These are phyloP conservation scores for Coix lacrymajobi DNA, from an alignment of 176 grass and related monocot species.

Conservation along the genomic window DNA sequence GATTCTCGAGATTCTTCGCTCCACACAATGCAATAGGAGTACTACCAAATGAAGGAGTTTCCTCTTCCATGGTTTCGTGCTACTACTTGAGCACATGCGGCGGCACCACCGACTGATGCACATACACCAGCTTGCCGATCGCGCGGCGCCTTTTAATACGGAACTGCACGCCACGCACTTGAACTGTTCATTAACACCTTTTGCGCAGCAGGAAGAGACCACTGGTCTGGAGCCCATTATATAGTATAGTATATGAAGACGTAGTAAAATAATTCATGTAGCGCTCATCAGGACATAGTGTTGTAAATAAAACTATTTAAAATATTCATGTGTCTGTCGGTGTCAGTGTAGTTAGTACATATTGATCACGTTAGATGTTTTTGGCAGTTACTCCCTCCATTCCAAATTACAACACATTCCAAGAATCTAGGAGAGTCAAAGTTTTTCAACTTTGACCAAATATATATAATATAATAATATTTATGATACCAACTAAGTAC, in stretches of 20 bases:
- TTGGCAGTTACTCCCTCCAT: no score
- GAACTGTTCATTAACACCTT: not conserved
- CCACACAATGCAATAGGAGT: not conserved
- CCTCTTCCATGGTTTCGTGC: conserved; percentile 10
- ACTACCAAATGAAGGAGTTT: conserved; percentile 14
- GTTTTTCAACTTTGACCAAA: no score
- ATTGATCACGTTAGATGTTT: conserved; percentile 15
- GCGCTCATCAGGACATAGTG: not conserved
- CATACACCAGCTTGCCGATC: not conserved
- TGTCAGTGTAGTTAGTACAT: conserved; percentile 19
- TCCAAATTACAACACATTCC: no score
- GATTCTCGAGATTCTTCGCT: conserved; percentile 33
- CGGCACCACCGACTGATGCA: not conserved
- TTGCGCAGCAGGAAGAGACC: not conserved
- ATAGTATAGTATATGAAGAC: not conserved
- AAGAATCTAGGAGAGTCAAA: no score
- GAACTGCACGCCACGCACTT: not conserved
- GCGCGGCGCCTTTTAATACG: not conserved
- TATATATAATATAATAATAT: no score
- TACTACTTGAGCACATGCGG: not conserved
- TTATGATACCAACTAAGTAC: no score
- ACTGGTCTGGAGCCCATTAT: not conserved
- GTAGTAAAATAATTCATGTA: not conserved
- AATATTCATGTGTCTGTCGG: not conserved
- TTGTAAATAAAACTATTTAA: not conserved